A percentile compares a stretch with the other conserved stretches of the same genome.
Conservation (phyloP, 768 basidiomycete genomes). For the Tubosaeta brunneosetosa region DNA sequence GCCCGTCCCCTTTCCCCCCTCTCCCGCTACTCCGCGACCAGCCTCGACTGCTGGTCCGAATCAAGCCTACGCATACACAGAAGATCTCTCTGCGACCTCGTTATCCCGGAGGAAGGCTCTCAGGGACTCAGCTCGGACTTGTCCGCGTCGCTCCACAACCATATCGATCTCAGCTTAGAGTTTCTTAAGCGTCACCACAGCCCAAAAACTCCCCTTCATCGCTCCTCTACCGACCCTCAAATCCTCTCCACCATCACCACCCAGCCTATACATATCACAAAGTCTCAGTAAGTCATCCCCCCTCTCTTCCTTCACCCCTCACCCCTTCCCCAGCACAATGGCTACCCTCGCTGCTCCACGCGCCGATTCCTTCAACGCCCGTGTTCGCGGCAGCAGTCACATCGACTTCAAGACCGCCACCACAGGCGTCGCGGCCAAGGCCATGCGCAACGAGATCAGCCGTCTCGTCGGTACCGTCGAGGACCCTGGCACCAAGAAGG, state of each 20-base stretch:
- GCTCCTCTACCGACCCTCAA: conserved; percentile 48
- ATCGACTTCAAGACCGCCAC: conserved; percentile 98
- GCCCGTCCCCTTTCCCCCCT: conserved; percentile 21
- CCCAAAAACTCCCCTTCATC: conserved; percentile 40
- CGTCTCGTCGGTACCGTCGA: conserved; percentile 84
- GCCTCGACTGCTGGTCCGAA: conserved; percentile 5
- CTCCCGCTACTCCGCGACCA: conserved; percentile 10
- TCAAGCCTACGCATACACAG: conserved; percentile 7
- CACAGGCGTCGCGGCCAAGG: conserved; percentile 88
- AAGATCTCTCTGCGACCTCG: conserved; percentile 27
- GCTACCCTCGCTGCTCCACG: conserved; percentile 55
- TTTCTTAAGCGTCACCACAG: conserved; percentile 63
- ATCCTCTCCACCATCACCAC: conserved; percentile 63
- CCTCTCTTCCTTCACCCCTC: conserved; percentile 9
- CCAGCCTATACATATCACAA: conserved; percentile 53
- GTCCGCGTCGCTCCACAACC: conserved; percentile 29
- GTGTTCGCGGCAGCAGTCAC: conserved; percentile 72
- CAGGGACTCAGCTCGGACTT: conserved; percentile 29
- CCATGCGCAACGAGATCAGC: conserved; percentile 98
- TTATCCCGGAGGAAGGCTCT: conserved; percentile 25
- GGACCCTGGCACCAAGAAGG: conserved; percentile 80
- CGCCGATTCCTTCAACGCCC: conserved; percentile 63
- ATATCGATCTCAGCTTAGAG: conserved; percentile 35
- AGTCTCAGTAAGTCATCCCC: conserved; percentile 33
- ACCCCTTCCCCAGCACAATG: conserved; percentile 42